Base-by-base conservation (phyloP, 2,329 filamentous ascomycete species). In the Dactylella cylindrospora region DNA sequence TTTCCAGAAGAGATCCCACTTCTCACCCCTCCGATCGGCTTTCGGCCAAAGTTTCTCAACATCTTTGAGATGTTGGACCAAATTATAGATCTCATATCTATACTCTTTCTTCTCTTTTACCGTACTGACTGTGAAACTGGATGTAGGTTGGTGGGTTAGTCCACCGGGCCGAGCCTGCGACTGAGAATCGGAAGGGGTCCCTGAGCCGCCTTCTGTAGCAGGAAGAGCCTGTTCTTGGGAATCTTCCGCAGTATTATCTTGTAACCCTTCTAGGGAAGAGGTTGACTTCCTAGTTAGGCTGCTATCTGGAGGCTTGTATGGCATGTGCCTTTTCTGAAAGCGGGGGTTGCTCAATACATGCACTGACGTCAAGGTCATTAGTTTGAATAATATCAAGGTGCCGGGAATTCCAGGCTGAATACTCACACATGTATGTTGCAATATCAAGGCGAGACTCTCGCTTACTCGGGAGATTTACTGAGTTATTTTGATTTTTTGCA, bases 371-470 rank as follows among this genome's bases (percentile, higher is more conserved):
- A 8, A 7, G 35, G 8, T 17, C 17, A 17, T 39, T 39, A 39
- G 17, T 10, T 17, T 5, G 35, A 15, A 36, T 9, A 39, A 4
- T 19, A 19, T 12, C 5, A 39, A 39, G 17, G n/a, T n/a, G n/a
- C n/a, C n/a, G n/a, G n/a, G n/a, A n/a, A n/a, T n/a, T n/a, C n/a
- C n/a, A n/a, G n/a, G n/a, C n/a, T n/a, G n/a, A n/a, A n/a, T n/a
- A 41, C 46, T 26, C 19, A 51, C 46, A 19, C 25, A 41, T 28
- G 35, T 51, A 51, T 32, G 41, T 50, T 31, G 45, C 28, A 32
- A 50, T 15, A 22, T 50, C 45, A 38, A 50, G 45, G 26, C 35
- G 40, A 1, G 15, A 15, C 23, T 50, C 45, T 9, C 45, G 23
- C 17, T 50, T 50, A 25, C 23, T 22, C 15, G 38, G 20, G 25